Conservation (phyloP, 2,329 filamentous ascomycete species). For the Emydomyces testavorans region DNA sequence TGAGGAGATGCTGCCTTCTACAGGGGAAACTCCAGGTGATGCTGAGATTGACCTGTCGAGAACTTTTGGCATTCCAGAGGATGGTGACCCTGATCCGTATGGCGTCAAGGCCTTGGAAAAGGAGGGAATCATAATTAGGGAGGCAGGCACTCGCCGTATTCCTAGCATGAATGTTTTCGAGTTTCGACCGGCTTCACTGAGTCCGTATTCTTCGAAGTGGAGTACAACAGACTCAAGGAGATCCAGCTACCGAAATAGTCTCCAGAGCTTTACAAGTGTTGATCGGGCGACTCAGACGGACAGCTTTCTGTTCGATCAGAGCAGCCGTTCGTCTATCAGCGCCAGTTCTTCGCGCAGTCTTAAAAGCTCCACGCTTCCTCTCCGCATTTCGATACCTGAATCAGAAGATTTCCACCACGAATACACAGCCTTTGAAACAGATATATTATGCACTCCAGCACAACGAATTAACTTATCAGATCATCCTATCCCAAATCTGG, state of each 20-base stretch:
- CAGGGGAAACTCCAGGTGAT: slow-evolving; percentile 67
- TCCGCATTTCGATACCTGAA: neutral
- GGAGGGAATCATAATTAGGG: slow-evolving; percentile 76
- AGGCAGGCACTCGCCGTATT: slow-evolving; percentile 66
- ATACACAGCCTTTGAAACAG: neutral
- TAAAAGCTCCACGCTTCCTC: neutral
- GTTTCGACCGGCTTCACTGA: slow-evolving; percentile 63
- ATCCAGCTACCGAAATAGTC: slow-evolving; percentile 59
- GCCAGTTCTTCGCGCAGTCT: slow-evolving; percentile 10
- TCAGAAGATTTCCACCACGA: neutral
- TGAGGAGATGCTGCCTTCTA: slow-evolving; percentile 50
- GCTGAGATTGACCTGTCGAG: slow-evolving; percentile 44
- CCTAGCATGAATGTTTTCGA: slow-evolving; percentile 73
- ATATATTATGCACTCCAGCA: neutral
- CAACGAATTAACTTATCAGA: slow-evolving; percentile 18
- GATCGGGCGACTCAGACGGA: slow-evolving; percentile 61
- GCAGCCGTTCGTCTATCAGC: slow-evolving; percentile 11
- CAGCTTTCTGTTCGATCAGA: slow-evolving; percentile 28
- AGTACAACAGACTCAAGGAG: slow-evolving; percentile 55
- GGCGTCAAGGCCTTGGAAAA: slow-evolving; percentile 83
- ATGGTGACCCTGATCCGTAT: slow-evolving; percentile 80
- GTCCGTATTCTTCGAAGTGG: slow-evolving; percentile 52
- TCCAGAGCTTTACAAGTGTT: slow-evolving; percentile 47
- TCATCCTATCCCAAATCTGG: slow-evolving; percentile 45
- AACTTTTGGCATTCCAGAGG: slow-evolving; percentile 65